Evolutionary conservation across 768 basidiomycete species (phyloP).

Genomic region (Lentinula sp.): DNA sequence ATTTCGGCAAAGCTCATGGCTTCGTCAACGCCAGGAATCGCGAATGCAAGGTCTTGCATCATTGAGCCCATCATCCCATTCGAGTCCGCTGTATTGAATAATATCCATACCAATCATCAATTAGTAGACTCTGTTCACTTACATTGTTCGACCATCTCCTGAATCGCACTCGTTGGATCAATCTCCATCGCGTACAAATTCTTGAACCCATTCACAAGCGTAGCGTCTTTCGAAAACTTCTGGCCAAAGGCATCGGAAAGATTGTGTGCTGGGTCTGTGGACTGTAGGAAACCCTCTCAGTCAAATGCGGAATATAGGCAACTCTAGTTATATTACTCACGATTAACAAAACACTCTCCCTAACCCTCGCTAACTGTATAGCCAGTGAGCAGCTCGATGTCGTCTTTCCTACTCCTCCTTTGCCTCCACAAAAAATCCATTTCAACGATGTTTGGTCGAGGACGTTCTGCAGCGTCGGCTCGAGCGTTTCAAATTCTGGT

Average conservation of each 20-base stretch:
- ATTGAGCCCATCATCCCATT: conserved; percentile 97
- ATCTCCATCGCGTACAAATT: conserved; percentile 99
- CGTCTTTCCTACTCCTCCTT: conserved; percentile 99
- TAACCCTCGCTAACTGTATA: conserved; percentile 85
- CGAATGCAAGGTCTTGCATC: conserved; percentile 99
- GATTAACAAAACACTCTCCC: conserved; percentile 96
- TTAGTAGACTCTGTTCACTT: conserved; percentile 17
- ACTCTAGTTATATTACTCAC: conserved; percentile 37
- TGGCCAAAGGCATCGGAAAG: conserved; percentile 97
- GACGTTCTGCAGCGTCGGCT: conserved; percentile 89
- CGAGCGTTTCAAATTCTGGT: conserved; percentile 29
- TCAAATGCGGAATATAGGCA: neutral
- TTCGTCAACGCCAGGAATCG: conserved; percentile 98
- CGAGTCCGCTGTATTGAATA: conserved; percentile 54
- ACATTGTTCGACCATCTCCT: conserved; percentile 99
- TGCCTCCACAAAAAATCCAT: conserved; percentile 99
- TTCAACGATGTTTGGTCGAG: conserved; percentile 90
- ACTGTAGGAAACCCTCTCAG: conserved; percentile 39
- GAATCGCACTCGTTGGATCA: conserved; percentile 94
- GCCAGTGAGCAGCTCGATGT: conserved; percentile 97
- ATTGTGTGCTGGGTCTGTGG: conserved; percentile 99
- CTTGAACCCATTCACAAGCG: conserved; percentile 94
- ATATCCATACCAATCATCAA: neutral
- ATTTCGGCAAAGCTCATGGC: conserved; percentile 99
- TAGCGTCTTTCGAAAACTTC: conserved; percentile 99